Evolutionary conservation across 2,329 filamentous ascomycete species (phyloP), one percentile per base, ranked within the genome.

Genomic region (Cladorrhinum sp.): DNA sequence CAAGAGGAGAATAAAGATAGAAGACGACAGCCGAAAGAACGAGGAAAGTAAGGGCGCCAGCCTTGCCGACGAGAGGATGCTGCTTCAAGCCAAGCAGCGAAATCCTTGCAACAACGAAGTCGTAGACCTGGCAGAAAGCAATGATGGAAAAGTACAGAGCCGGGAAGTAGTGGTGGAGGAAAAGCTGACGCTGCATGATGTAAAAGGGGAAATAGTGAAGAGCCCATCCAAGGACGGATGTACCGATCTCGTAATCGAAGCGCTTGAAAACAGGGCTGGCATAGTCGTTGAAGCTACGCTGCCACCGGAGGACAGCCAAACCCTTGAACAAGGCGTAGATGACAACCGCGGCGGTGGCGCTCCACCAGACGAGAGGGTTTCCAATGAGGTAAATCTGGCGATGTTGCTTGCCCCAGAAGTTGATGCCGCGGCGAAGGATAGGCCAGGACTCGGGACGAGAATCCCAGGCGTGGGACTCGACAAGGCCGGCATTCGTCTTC

Each of bases 141-240:
- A 98, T 88, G 70, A 99, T 87, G 64, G 90, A 92, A 73, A 99
- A 99, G 79, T 96, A 96, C 14, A 99, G 85, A 1, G 95, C 95
- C 0, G 95, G 95, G 77, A 99, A 95, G 76, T 99, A 99, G 79
- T 99, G 95, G 76, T 99, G 95, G 64, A 99, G 82, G 83, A 99
- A 99, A 36, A 99, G 87, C 77, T 99, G 95, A 69, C 95, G 92
- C 73, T 95, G 87, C 95, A 99, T 98, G 61, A 99, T 84, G 80
- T 87, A 99, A 80, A 99, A 99, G 10, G 95, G 95, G 82, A 99
- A 98, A 80, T 97, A 99, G 77, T 99, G 95, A 75, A 99, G 89
- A 53, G 91, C 92, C 95, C 95, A 99, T 67, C 90, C 95, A 8
- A 99, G 84, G 30, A 97, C 89, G 18, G 87, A 92, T 57, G 87